Base-by-base conservation (phyloP, 2,329 filamentous ascomycete species). In the Lachnum nothofagi region DNA sequence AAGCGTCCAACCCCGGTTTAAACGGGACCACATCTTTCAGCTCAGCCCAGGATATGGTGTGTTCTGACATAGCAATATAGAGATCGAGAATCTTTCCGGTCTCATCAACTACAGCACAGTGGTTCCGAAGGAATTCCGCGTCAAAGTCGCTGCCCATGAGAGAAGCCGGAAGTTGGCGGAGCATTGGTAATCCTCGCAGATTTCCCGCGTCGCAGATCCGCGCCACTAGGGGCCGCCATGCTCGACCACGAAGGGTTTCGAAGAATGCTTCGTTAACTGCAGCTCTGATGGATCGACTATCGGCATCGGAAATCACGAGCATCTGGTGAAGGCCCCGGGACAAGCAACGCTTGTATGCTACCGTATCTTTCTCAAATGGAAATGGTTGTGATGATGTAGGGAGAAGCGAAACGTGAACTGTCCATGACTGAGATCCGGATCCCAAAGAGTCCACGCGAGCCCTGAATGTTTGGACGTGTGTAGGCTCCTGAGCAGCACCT, bases 281-380 rank as follows among this genome's bases (percentile, higher is more conserved):
- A 16, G 56, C 60, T 9, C 61, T 66, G 57, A 82, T 79, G 0
- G 77, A 74, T 24, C 69, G 63, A 37, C 73, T 71, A 49, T 74
- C 71, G 3, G 68, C 68, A 16, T 75, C 77, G 37, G 70, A 69
- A 10, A 82, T 70, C 7, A 73, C 76, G 16, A 82, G 69, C 65
- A 79, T 75, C 50, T 74, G 76, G 56, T 82, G 79, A 38, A 82
- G 70, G 3, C 79, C 79, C 14, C 79, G 75, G 12, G 79, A 82
- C 4, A 82, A 68, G 38, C 78, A 81, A 37, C 79, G 71, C 59
- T 80, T 80, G 63, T 82, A 82, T 3, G 78, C 78, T 34, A 71
- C 75, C 12, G 78, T 81, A 55, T 81, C 77, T 59, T 79, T 78
- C 63, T 82, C 79, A 60, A 82, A 82, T 0, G 79, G 79, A 54